Evolutionary conservation across 176 grass and related monocot species (phyloP).

Genomic region (Tillandsia fasciculata): DNA sequence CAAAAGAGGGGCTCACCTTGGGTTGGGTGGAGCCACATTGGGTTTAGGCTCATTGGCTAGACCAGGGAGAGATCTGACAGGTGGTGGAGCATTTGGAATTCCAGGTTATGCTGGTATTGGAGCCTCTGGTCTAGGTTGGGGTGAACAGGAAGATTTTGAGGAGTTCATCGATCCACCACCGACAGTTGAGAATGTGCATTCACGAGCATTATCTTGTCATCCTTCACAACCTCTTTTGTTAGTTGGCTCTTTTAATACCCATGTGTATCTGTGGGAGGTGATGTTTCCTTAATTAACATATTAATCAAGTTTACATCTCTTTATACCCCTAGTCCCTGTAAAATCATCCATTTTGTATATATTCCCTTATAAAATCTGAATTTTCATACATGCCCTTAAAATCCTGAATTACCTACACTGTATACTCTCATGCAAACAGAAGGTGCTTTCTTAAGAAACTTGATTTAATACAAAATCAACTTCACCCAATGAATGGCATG

Average conservation of each 20-base stretch:
- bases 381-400: not conserved
- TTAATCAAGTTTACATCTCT: not conserved
- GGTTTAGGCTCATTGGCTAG: conserved; percentile 54
- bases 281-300: not conserved
- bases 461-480: too few species aligned
- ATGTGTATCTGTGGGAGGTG: conserved; percentile 42
- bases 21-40: conserved; percentile 44
- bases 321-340: not conserved
- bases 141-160: conserved; percentile 36
- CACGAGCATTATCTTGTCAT: conserved; percentile 25
- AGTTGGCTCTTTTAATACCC: conserved; percentile 45
- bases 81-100: conserved; percentile 91
- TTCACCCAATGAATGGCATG: too few species aligned
- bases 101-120: conserved; percentile 86
- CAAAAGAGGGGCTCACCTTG: conserved; percentile 50
- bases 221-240: conserved; percentile 35
- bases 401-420: too few species aligned
- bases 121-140: conserved; percentile 33
- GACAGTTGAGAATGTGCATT: conserved; percentile 35
- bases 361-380: not conserved
- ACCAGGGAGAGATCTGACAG: conserved; percentile 77
- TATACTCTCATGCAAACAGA: too few species aligned
- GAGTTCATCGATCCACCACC: conserved; percentile 28
- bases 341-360: not conserved
- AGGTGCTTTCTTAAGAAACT: too few species aligned